phyloP scores from a whole-genome alignment of 352 stramenopile genomes.

The Saprolegnia diclina region DNA sequence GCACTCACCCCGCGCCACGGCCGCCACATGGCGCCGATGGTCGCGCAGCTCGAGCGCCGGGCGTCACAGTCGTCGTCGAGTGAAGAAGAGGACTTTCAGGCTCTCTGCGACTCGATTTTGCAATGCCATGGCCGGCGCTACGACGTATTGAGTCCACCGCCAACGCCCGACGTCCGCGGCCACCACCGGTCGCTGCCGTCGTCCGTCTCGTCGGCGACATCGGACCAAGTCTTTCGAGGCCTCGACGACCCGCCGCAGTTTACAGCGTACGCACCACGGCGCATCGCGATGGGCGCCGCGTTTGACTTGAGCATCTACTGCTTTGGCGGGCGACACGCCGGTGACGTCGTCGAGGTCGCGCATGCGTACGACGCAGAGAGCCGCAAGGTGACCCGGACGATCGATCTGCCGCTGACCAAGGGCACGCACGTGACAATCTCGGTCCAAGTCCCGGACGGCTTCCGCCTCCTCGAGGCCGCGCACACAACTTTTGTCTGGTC shows the following conservation, averaged over 20 bases:
- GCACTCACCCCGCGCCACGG: neutral
- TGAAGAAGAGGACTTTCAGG: constrained; percentile 24
- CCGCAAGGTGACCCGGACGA: neutral
- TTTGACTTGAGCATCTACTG: constrained; percentile 11
- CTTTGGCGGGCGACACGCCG: neutral
- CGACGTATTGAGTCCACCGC: neutral
- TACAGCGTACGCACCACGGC: constrained; percentile 16
- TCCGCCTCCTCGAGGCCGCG: constrained; percentile 40
- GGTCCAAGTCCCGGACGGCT: constrained; percentile 39
- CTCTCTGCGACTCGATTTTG: constrained; percentile 21
- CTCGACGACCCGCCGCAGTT: constrained; percentile 14
- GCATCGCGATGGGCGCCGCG: neutral
- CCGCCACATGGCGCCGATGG: neutral
- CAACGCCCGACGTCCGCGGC: neutral
- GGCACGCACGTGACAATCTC: constrained; percentile 59
- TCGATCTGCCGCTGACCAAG: constrained; percentile 30
- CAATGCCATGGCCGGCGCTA: neutral
- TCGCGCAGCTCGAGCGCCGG: neutral
- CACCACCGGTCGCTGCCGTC: neutral
- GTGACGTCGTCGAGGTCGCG: neutral
- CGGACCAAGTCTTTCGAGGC: neutral
- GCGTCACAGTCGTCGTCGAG: constrained; percentile 13
- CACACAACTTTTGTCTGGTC: constrained; percentile 64
- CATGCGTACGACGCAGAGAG: neutral
- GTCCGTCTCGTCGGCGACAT: neutral